phyloP scores from a whole-genome alignment of 257 asterid genomes.

The Ajuga chamaepitys region DNA sequence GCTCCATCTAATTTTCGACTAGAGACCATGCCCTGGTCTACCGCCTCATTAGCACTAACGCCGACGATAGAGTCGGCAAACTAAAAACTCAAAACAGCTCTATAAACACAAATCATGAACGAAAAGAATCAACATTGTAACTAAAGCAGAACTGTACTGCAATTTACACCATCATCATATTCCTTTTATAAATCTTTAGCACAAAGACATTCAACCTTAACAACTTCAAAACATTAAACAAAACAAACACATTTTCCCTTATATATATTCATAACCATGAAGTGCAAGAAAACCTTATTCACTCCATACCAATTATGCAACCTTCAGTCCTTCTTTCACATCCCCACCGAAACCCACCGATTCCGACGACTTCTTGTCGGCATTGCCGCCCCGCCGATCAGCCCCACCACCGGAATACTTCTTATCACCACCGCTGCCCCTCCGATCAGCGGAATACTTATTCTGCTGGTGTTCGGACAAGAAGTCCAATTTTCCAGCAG shows the following conservation, averaged over 20 bases:
- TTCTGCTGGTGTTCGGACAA: slow-evolving; percentile 17
- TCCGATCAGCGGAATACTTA: slow-evolving; percentile 24
- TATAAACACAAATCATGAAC: background rate
- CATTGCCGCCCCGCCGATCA: slow-evolving; percentile 28
- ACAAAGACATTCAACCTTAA: background rate
- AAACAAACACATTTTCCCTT: slow-evolving; percentile 9
- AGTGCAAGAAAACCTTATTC: slow-evolving; percentile 1
- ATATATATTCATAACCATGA: slow-evolving; percentile 6
- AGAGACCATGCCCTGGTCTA: no score
- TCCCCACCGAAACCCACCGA: slow-evolving; percentile 24
- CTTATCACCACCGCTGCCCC: slow-evolving; percentile 26
- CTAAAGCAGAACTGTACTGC: no score
- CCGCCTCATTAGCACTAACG: no score
- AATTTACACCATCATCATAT: slow-evolving; percentile 19
- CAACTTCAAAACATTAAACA: slow-evolving; percentile 6
- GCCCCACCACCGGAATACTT: slow-evolving; percentile 5
- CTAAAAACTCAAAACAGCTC: background rate
- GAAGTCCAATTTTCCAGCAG: slow-evolving; percentile 40
- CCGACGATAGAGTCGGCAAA: no score
- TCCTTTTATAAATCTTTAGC: background rate
- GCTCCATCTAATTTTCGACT: no score
- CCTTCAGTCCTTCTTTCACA: slow-evolving; percentile 36
- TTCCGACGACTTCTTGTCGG: slow-evolving; percentile 23
- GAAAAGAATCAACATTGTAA: no score
- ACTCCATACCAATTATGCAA: slow-evolving; percentile 6